Base-by-base conservation (phyloP, 192 early-diverging fungal species). In the Powellomyces hirtus region DNA sequence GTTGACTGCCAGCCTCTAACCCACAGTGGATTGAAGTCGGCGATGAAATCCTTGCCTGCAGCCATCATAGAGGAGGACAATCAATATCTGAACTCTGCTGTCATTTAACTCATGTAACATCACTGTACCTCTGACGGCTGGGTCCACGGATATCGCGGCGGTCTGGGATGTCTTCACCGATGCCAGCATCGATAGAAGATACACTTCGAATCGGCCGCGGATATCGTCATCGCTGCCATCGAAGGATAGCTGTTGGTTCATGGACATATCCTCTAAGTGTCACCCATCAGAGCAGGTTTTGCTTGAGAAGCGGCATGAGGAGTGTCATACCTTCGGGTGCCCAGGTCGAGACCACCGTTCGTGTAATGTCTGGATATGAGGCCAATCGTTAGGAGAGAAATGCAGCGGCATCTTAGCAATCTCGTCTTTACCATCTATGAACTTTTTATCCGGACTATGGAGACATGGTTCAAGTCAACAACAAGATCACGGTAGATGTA, bases 191-290 rank as follows among this genome's bases (percentile, higher is more conserved):
- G 86, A 81, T 38, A 87, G 64, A 1, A 91, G 75, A 66, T 92
- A 92, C 46, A 81, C 76, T 78, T 92, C 91, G 63, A 92, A 91
- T 34, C 88, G 79, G 24, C 83, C 76, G 18, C 91, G 81, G 37
- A 92, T 80, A 65, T 90, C 89, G 50, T 91, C 90, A 52, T 92
- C 91, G n/a, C 83, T 85, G 37, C 91, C 91, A 26, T 81, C 76
- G 53, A 89, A 92, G 7, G 83, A 79, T 4, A 90, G 87, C 69
- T 89, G 85, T 46, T 78, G 75, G 40, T 70, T 83, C 57, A 79
- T 68, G 11, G 72, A 72, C 59, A 77, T 75, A 56, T 80, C 78
- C 38, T 83, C 80, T 61, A 75, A 37, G 53, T 1, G 24, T 60
- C 16, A 60, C 18, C 18, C 14, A 60, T 8, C 16, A 30, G 5